Conservation (phyloP, 805 yeast genomes). For the Pichia cephalocereana region DNA sequence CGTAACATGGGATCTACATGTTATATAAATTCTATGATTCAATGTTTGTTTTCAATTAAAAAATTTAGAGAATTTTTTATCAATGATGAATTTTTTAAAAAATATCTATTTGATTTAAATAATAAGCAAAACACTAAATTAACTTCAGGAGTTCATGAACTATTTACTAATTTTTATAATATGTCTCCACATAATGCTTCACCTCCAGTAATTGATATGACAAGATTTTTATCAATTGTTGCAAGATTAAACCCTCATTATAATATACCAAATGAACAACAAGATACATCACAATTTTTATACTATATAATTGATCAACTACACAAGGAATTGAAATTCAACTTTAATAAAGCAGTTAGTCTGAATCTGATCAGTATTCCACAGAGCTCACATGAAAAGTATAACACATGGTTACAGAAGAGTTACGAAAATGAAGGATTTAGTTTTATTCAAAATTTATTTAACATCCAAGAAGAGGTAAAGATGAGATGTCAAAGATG, state of each 20-base stretch:
- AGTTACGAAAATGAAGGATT: slow-evolving; percentile 47
- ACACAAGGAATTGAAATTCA: slow-evolving; percentile 49
- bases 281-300: slow-evolving; percentile 72
- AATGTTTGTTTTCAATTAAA: slow-evolving; percentile 51
- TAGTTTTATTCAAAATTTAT: slow-evolving; percentile 56
- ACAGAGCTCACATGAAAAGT: slow-evolving; percentile 30
- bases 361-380: slow-evolving; percentile 5
- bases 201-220: slow-evolving; percentile 52
- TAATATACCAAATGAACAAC: slow-evolving; percentile 65
- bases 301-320: slow-evolving; percentile 56
- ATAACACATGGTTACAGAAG: slow-evolving; percentile 51
- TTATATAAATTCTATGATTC: slow-evolving; percentile 66
- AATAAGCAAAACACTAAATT: slow-evolving; percentile 11
- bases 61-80: slow-evolving; percentile 41
- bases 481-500: slow-evolving; percentile 56
- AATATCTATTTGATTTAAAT: slow-evolving; percentile 13
- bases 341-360: not conserved
- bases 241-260: slow-evolving; percentile 56
- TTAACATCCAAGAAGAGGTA: slow-evolving; percentile 69
- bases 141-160: slow-evolving; percentile 41
- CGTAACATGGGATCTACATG: slow-evolving; percentile 67
- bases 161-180: slow-evolving; percentile 46
- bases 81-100: slow-evolving; percentile 21
- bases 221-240: slow-evolving; percentile 39
- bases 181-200: slow-evolving; percentile 34